Evolutionary conservation across 805 yeast species (phyloP).

Genomic region (Wickerhamiella azyma): DNA sequence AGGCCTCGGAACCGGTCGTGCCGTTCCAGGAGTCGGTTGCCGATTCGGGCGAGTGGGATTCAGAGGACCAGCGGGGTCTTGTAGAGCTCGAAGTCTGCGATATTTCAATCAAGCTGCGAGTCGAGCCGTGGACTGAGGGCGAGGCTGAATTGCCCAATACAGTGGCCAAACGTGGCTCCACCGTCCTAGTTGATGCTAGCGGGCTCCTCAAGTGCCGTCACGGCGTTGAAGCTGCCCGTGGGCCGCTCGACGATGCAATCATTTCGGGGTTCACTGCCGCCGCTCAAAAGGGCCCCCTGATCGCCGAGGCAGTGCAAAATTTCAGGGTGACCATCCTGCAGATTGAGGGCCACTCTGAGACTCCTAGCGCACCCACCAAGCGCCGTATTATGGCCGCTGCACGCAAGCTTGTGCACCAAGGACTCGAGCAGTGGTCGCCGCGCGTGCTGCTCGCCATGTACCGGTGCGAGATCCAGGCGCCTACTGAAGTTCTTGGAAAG

Average conservation of each 20-base stretch:
- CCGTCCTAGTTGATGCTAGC: conserved; percentile 48
- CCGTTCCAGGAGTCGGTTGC: conserved; percentile 83
- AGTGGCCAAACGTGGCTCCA: conserved; percentile 20
- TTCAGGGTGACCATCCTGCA: conserved; percentile 25
- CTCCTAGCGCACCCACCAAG: conserved; percentile 25
- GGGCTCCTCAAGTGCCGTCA: conserved; percentile 18
- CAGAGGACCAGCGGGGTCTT: conserved; percentile 14
- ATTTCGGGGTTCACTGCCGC: conserved; percentile 79
- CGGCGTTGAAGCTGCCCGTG: conserved; percentile 17
- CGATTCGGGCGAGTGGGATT: conserved; percentile 33
- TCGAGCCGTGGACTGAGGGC: conserved; percentile 40
- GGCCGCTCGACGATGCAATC: conserved; percentile 45
- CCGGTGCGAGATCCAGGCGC: conserved; percentile 86
- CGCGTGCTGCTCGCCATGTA: conserved; percentile 86
- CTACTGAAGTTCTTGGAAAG: conserved; percentile 86
- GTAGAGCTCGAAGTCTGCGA: conserved; percentile 39
- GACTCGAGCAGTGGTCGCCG: conserved; percentile 72
- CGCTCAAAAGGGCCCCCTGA: conserved; percentile 71
- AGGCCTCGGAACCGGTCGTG: conserved; percentile 81
- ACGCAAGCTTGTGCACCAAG: conserved; percentile 57
- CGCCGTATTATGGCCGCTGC: conserved; percentile 66
- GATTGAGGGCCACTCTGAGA: conserved; percentile 15
- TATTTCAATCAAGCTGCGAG: conserved; percentile 30
- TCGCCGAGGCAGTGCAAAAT: conserved; percentile 80
- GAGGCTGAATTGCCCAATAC: neutral